A percentile compares a stretch with the other conserved stretches of the same genome.
Evolutionary conservation across 768 basidiomycete species (phyloP).

Genomic region (Rhodotorula paludigena): DNA sequence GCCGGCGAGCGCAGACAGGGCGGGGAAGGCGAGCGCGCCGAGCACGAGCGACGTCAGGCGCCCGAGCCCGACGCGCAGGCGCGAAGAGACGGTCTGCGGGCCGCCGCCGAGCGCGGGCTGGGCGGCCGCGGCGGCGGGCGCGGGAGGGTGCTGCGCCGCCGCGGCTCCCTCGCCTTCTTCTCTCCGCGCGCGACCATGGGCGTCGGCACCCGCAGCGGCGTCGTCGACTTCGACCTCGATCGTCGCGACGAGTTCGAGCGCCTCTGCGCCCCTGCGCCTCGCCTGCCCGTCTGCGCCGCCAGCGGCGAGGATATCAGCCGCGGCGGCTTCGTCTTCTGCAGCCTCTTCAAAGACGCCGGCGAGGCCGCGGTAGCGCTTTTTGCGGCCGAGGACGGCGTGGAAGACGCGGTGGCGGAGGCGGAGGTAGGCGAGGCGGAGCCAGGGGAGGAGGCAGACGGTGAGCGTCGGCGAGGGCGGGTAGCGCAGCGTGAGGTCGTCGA

Average conservation of each 20-base stretch:
- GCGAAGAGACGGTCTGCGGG: neutral
- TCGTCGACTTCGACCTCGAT: constrained; percentile 22
- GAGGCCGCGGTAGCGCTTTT: constrained; percentile 11
- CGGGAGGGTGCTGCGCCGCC: neutral
- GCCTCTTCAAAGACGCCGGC: constrained; percentile 31
- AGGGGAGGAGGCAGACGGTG: constrained; percentile 40
- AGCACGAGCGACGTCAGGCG: constrained; percentile 36
- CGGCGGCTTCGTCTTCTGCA: constrained; percentile 19
- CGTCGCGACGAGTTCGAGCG: constrained; percentile 24
- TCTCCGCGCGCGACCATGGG: neutral
- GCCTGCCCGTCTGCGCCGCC: neutral
- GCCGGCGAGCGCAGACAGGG: constrained; percentile 31
- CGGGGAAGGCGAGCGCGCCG: constrained; percentile 39
- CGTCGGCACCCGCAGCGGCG: neutral
- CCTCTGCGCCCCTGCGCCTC: neutral
- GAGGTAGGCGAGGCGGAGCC: constrained; percentile 39
- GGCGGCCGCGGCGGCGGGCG: neutral
- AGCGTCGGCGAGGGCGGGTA: constrained; percentile 40
- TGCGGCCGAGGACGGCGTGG: constrained; percentile 24
- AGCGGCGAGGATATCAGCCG: neutral
- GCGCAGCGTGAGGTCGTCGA: constrained; percentile 35
- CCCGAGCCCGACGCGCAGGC: constrained; percentile 28
- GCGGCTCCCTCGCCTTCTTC: no score
- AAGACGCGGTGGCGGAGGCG: constrained; percentile 20
- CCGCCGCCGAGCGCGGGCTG: neutral